Evolutionary conservation across 2,329 filamentous ascomycete species (phyloP).

Genomic region (Talaromyces verruculosus): DNA sequence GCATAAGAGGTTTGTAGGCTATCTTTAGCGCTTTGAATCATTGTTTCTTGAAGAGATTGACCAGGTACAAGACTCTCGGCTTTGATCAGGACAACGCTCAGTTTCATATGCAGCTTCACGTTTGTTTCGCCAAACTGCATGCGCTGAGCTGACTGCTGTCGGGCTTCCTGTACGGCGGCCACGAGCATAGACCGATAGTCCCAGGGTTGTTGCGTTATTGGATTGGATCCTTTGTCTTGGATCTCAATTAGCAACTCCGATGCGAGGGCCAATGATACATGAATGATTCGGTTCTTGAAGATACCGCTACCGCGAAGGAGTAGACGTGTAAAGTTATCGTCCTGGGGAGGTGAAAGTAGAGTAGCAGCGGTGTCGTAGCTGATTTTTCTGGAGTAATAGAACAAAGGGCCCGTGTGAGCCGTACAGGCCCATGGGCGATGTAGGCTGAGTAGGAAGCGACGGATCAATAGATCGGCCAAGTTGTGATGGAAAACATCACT

Average conservation of each 20-base stretch:
- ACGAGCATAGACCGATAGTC: constrained; percentile 14
- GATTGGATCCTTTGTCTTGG: not conserved
- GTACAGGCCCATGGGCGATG: constrained; percentile 13
- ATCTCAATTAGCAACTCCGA: constrained; percentile 16
- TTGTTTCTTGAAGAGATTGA: constrained; percentile 4
- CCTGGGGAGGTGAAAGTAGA: not conserved
- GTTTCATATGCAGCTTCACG: constrained; percentile 15
- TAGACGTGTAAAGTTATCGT: constrained; percentile 9
- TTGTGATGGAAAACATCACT: constrained; percentile 8
- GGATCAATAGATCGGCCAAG: constrained; percentile 15
- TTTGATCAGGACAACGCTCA: constrained; percentile 1
- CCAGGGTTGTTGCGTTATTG: not conserved
- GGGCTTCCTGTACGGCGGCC: constrained; percentile 5
- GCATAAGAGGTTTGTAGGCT: constrained; percentile 5
- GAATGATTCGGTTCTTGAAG: constrained; percentile 18
- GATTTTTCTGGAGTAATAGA: constrained; percentile 16
- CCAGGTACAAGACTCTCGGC: not conserved
- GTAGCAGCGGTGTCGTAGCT: constrained; percentile 5
- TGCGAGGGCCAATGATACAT: constrained; percentile 12
- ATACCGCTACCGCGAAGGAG: constrained; percentile 9
- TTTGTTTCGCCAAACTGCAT: constrained; percentile 17
- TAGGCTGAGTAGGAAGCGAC: constrained; percentile 16
- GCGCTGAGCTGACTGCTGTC: not conserved
- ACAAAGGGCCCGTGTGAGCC: not conserved
- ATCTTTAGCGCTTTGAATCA: constrained; percentile 16